These are phyloP conservation scores for Tetracladium setigerum DNA, from an alignment of 495 filamentous ascomycete species.

Conservation along the genomic window DNA sequence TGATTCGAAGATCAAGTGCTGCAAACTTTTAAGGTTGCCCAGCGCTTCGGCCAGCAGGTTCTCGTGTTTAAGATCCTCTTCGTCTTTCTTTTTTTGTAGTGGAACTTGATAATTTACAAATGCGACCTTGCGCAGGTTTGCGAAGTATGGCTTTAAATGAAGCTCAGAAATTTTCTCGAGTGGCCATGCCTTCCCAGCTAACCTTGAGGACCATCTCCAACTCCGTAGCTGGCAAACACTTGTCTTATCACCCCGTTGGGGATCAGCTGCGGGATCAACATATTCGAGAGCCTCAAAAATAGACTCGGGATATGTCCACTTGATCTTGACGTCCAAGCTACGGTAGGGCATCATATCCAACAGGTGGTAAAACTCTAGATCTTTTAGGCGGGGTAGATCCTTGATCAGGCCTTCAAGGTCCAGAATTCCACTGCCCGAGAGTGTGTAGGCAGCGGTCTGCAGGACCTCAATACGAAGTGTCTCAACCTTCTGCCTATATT, in stretches of 20 bases:
- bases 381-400: constrained; percentile 38
- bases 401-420: constrained; percentile 34
- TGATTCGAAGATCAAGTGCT: constrained; percentile 57
- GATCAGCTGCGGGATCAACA: constrained; percentile 13
- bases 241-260: constrained; percentile 17
- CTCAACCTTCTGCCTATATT: constrained; percentile 62
- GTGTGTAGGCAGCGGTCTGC: constrained; percentile 24
- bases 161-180: constrained; percentile 41
- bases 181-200: constrained; percentile 41
- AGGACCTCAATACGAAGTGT: constrained; percentile 59
- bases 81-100: constrained; percentile 23
- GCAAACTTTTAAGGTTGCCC: constrained; percentile 48
- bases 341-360: constrained; percentile 49
- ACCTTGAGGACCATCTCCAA: constrained; percentile 76
- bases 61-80: constrained; percentile 22
- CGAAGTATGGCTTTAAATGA: constrained; percentile 55
- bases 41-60: constrained; percentile 49
- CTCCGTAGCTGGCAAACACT: constrained; percentile 38
- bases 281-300: constrained; percentile 50
- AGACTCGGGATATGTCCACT: constrained; percentile 54
- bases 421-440: constrained; percentile 28
- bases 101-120: constrained; percentile 58
- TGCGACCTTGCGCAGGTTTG: constrained; percentile 46
- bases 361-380: constrained; percentile 47
- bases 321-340: constrained; percentile 34